phyloP scores from a whole-genome alignment of 2,329 filamentous ascomycete species.

The Xenoacremonium recifei region DNA sequence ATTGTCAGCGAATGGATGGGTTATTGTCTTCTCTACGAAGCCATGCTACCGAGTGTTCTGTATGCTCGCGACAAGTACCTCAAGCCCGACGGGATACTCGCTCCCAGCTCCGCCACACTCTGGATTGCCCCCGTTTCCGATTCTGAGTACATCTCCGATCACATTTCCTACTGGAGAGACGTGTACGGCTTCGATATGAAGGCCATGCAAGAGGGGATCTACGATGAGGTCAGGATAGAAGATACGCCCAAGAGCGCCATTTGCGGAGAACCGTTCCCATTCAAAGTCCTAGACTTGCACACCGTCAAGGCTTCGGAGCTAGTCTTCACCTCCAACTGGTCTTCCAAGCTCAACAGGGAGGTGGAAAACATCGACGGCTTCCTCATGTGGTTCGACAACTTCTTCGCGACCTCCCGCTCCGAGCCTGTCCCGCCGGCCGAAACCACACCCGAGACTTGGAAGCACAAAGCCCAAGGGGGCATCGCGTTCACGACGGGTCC shows the following conservation, averaged over 20 bases:
- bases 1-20: constrained; percentile 99
- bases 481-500: constrained; percentile 91
- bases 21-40: constrained; percentile 89
- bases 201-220: constrained; percentile 80
- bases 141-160: constrained; percentile 72
- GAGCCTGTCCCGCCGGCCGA: constrained; percentile 48
- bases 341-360: constrained; percentile 58
- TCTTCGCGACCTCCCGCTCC: constrained; percentile 69
- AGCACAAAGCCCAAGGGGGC: constrained; percentile 54
- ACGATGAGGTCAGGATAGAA: constrained; percentile 78
- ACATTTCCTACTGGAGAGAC: constrained; percentile 82
- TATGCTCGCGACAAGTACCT: constrained; percentile 87
- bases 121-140: constrained; percentile 80
- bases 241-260: constrained; percentile 62
- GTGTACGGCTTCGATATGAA: constrained; percentile 96
- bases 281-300: constrained; percentile 76
- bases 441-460: constrained; percentile 63
- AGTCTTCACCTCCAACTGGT: constrained; percentile 69
- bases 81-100: constrained; percentile 74
- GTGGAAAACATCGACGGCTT: constrained; percentile 79
- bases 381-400: constrained; percentile 91
- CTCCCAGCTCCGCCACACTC: constrained; percentile 81
- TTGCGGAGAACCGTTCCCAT: constrained; percentile 60
- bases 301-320: constrained; percentile 70
- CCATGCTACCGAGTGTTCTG: constrained; percentile 91